phyloP scores from a whole-genome alignment of 805 yeast species.

The Phaffomyces opuntiae region DNA sequence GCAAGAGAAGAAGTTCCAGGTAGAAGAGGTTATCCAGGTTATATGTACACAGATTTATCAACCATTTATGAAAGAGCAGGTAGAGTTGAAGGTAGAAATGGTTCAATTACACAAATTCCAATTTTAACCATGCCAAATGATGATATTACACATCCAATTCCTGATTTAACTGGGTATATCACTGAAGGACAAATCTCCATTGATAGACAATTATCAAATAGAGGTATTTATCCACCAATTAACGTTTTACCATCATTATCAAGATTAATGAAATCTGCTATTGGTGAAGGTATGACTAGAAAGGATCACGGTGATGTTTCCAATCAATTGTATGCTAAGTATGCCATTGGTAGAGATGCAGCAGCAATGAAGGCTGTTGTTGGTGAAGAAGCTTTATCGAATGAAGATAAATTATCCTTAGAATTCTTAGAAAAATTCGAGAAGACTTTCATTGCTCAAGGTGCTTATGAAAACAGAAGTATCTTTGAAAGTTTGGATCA shows the following conservation, averaged over 20 bases:
- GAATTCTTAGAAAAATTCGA: slow-evolving; percentile 98
- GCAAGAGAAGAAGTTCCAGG: slow-evolving; percentile 99
- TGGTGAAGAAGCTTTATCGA: slow-evolving; percentile 98
- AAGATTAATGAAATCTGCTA: slow-evolving; percentile 98
- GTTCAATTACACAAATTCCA: slow-evolving; percentile 98
- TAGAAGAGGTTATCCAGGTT: slow-evolving; percentile 99
- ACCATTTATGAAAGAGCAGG: slow-evolving; percentile 99
- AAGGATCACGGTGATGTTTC: slow-evolving; percentile 99
- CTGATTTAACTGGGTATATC: slow-evolving; percentile 98
- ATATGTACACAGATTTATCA: slow-evolving; percentile 99
- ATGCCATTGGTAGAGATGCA: slow-evolving; percentile 99
- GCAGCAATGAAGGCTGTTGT: slow-evolving; percentile 99
- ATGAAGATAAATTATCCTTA: slow-evolving; percentile 93
- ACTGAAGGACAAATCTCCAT: slow-evolving; percentile 98
- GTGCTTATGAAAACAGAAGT: slow-evolving; percentile 93
- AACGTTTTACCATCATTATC: slow-evolving; percentile 96
- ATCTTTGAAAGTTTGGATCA: slow-evolving; percentile 93
- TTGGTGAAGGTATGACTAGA: slow-evolving; percentile 99
- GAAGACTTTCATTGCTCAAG: slow-evolving; percentile 90
- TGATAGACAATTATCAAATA: slow-evolving; percentile 92
- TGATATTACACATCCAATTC: slow-evolving; percentile 99
- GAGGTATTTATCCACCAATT: slow-evolving; percentile 98
- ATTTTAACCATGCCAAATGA: slow-evolving; percentile 99
- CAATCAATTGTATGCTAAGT: slow-evolving; percentile 96
- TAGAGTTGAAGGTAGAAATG: slow-evolving; percentile 99